These are phyloP conservation scores for Cercospora citrullina DNA, from an alignment of 2,329 filamentous ascomycete genomes.

Conservation along the genomic window DNA sequence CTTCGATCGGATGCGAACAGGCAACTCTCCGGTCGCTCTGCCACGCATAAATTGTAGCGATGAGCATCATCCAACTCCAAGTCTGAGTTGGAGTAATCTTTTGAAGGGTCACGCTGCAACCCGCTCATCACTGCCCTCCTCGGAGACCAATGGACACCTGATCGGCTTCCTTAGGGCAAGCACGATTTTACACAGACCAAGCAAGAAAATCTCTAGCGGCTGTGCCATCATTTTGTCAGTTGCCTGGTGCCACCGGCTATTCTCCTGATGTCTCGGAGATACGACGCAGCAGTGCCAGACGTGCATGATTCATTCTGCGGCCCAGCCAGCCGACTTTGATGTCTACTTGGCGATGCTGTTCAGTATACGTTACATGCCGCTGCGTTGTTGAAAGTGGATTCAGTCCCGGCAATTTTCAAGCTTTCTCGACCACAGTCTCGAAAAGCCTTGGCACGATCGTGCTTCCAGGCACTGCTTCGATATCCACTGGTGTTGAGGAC, in stretches of 20 bases:
- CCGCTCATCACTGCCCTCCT: not conserved
- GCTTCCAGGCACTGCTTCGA: not conserved
- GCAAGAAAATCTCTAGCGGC: not conserved
- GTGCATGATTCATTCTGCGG: not conserved
- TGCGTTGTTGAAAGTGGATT: not conserved
- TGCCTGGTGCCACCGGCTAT: not conserved
- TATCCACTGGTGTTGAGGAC: not conserved
- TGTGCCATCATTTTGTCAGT: not conserved
- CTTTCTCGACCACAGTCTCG: not conserved
- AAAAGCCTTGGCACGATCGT: not conserved
- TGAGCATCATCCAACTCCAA: not conserved
- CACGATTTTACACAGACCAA: not conserved
- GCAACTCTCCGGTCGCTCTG: not conserved
- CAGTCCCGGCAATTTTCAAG: not conserved
- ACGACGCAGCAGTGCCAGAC: not conserved
- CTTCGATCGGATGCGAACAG: not conserved
- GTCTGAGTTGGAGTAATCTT: not conserved
- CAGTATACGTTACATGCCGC: not conserved
- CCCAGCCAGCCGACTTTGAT: not conserved
- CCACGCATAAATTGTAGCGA: not conserved
- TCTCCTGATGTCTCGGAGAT: not conserved
- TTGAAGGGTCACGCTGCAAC: not conserved
- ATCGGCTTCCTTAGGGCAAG: not conserved
- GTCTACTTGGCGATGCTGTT: not conserved
- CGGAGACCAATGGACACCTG: not conserved